A percentile compares a stretch with the other conserved stretches of the same genome.
phyloP scores from a whole-genome alignment of 2,329 filamentous ascomycete species.

The Dryadomyces quercus-mongolicae region DNA sequence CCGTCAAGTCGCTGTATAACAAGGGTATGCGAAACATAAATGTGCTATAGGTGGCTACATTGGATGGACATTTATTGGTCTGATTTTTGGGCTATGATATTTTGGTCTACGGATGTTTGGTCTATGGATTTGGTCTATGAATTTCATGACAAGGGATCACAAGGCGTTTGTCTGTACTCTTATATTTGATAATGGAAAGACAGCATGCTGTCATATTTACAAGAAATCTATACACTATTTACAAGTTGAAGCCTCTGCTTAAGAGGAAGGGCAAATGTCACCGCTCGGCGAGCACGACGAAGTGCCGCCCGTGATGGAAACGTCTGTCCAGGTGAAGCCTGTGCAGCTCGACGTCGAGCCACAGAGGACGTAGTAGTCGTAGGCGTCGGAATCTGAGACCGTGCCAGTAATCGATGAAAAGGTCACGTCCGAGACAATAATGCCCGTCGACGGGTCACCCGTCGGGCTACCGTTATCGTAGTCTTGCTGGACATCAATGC shows the following conservation, averaged over 20 bases:
- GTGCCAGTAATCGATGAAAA: conserved; percentile 17
- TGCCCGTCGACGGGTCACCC: conserved; percentile 27
- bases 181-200: too few species aligned
- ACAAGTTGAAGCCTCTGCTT: background rate
- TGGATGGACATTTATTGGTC: too few species aligned
- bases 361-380: conserved; percentile 24
- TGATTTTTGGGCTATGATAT: too few species aligned
- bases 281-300: background rate
- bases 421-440: conserved; percentile 30
- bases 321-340: background rate
- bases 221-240: too few species aligned
- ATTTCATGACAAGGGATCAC: too few species aligned
- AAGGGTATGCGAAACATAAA: too few species aligned
- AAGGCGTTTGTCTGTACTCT: too few species aligned
- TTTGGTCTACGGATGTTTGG: too few species aligned
- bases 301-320: background rate
- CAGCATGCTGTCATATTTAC: too few species aligned
- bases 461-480: conserved; percentile 34
- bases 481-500: conserved; percentile 46
- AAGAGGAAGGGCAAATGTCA: background rate
- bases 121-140: too few species aligned
- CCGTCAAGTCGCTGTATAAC: too few species aligned
- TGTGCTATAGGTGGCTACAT: too few species aligned
- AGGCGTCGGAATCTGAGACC: conserved; percentile 16
- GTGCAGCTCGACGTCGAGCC: conserved; percentile 10